These are phyloP conservation scores for Capsicum chinense DNA, from an alignment of 257 asterid genomes.

Conservation along the genomic window DNA sequence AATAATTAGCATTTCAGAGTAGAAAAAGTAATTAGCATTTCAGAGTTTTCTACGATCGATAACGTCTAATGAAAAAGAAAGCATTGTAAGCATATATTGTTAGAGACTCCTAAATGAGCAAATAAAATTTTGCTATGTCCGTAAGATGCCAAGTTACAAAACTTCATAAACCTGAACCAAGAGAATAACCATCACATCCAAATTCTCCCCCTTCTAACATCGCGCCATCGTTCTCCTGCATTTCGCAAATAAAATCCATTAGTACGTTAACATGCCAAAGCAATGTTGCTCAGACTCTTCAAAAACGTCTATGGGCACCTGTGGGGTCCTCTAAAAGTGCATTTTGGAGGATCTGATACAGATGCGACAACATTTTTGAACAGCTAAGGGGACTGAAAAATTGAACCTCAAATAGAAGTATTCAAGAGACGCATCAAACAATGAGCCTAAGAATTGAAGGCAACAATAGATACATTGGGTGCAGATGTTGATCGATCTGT, in stretches of 20 bases:
- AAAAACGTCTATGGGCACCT: neutral
- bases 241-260: constrained; percentile 25
- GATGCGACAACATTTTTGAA: neutral
- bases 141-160: neutral
- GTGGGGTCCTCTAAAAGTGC: neutral
- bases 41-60: neutral
- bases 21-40: neutral
- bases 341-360: neutral
- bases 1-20: no score
- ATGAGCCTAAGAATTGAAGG: neutral
- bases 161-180: constrained; percentile 55
- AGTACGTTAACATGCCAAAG: neutral
- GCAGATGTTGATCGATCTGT: neutral
- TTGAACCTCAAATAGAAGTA: no score
- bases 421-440: neutral
- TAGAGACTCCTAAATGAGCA: constrained; percentile 6
- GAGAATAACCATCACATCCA: constrained; percentile 58
- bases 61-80: neutral
- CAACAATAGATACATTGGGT: neutral
- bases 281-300: neutral
- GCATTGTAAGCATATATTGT: neutral
- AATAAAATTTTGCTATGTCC: neutral
- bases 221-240: constrained; percentile 74
- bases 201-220: constrained; percentile 57
- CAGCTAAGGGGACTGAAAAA: no score